Percentiles rank a stretch among this genome's conserved stretches.
These are phyloP conservation scores for Gynochthodes officinalis DNA, from an alignment of 257 asterid genomes.

Conservation along the genomic window DNA sequence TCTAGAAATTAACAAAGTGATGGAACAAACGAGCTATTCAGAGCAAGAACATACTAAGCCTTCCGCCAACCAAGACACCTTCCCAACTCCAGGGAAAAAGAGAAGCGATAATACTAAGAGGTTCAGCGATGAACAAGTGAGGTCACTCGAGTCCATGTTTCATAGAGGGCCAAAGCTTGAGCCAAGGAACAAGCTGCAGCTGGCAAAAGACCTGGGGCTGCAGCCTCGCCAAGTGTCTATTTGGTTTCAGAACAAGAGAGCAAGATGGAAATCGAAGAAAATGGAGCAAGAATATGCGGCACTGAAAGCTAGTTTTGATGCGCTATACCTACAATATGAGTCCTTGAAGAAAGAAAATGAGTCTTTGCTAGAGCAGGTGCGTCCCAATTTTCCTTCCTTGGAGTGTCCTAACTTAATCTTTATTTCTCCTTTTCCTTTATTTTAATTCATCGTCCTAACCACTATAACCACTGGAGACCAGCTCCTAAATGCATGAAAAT, in stretches of 20 bases:
- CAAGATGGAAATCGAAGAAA: conserved; percentile 71
- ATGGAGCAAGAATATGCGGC: conserved; percentile 52
- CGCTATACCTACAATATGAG: conserved; percentile 46
- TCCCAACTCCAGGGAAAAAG: conserved; percentile 19
- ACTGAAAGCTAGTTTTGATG: conserved; percentile 51
- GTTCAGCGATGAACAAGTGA: conserved; percentile 73
- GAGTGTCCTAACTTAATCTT: no score
- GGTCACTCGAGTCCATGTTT: conserved; percentile 64
- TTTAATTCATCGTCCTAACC: background rate
- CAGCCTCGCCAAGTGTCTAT: conserved; percentile 86
- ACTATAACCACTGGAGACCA: background rate
- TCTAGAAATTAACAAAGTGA: conserved; percentile 14
- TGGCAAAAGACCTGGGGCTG: conserved; percentile 65
- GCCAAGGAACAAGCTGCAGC: conserved; percentile 57
- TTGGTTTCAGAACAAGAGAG: conserved; percentile 80
- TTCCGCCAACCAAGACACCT: conserved; percentile 11
- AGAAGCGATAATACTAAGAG: conserved; percentile 40
- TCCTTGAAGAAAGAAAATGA: conserved; percentile 61
- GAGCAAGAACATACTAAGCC: conserved; percentile 18
- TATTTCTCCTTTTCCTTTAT: background rate
- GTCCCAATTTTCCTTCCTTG: background rate
- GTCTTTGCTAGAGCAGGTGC: conserved; percentile 58
- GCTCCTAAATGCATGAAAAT: background rate
- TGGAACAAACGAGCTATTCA: conserved; percentile 41
- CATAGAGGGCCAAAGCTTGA: conserved; percentile 60